A percentile compares a stretch with the other conserved stretches of the same genome.
These are phyloP conservation scores for Suhomyces bokatorum DNA, from an alignment of 1,139 yeast genomes.

Conservation along the genomic window DNA sequence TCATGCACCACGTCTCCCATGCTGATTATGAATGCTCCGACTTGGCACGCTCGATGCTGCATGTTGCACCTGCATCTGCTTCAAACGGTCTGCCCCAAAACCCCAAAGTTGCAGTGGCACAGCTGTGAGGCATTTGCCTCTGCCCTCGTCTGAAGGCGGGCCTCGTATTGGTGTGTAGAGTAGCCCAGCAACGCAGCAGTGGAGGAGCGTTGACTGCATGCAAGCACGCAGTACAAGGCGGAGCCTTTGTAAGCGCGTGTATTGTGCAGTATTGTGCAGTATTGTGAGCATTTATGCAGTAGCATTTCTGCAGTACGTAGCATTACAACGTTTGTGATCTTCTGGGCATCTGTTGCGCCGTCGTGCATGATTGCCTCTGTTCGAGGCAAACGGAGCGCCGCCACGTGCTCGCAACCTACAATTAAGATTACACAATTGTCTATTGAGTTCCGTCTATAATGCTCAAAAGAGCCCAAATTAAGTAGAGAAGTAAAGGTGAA, in stretches of 20 bases:
- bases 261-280: too few relatives aligned
- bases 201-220: background rate
- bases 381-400: background rate
- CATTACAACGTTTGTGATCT: too few relatives aligned
- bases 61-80: background rate
- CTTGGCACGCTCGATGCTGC: background rate
- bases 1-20: background rate
- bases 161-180: too few relatives aligned
- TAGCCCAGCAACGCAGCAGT: background rate
- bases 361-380: background rate
- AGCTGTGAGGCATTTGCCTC: too few relatives aligned
- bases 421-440: background rate
- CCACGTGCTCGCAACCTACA: background rate
- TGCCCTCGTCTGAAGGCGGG: too few relatives aligned
- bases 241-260: background rate
- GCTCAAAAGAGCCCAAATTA: background rate
- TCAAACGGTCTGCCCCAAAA: background rate
- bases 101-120: too few relatives aligned
- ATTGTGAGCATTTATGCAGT: background rate
- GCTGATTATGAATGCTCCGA: background rate
- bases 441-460: slow-evolving; percentile 4
- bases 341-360: too few relatives aligned
- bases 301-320: too few relatives aligned
- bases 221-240: background rate
- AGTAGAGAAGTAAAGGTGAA: background rate